These are phyloP conservation scores for Lipomyces starkeyi DNA, from an alignment of 805 yeast genomes.

Conservation along the genomic window DNA sequence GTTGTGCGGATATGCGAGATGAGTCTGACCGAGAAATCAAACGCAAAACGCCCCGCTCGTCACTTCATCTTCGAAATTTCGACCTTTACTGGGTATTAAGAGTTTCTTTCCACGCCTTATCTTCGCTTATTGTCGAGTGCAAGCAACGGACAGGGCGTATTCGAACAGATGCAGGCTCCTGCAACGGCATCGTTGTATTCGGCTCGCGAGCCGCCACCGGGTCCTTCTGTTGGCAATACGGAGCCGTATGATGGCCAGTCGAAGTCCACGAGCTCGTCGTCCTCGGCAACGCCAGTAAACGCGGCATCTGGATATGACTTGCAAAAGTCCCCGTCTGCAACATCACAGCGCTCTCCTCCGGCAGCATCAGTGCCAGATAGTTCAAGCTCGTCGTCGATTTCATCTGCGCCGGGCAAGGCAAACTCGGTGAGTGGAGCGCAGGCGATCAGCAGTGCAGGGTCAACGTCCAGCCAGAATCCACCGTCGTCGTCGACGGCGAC, in stretches of 20 bases:
- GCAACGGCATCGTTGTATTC: slow-evolving; percentile 1
- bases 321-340: not conserved
- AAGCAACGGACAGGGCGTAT: not conserved
- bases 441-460: not conserved
- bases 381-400: not conserved
- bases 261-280: not conserved
- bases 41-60: not conserved
- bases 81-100: not conserved
- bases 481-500: not conserved
- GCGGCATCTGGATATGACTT: not conserved
- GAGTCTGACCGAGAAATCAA: not conserved
- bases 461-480: not conserved
- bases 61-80: not conserved
- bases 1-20: not conserved
- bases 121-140: not conserved
- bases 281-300: not conserved
- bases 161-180: not conserved
- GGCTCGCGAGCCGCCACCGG: not conserved
- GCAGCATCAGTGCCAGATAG: not conserved
- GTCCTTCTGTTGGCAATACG: not conserved
- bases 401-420: not conserved
- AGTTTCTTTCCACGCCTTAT: not conserved
- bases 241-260: not conserved
- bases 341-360: not conserved
- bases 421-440: not conserved